Conservation (phyloP, 148 eudicot species). For the Camellia lanceoleosa region DNA sequence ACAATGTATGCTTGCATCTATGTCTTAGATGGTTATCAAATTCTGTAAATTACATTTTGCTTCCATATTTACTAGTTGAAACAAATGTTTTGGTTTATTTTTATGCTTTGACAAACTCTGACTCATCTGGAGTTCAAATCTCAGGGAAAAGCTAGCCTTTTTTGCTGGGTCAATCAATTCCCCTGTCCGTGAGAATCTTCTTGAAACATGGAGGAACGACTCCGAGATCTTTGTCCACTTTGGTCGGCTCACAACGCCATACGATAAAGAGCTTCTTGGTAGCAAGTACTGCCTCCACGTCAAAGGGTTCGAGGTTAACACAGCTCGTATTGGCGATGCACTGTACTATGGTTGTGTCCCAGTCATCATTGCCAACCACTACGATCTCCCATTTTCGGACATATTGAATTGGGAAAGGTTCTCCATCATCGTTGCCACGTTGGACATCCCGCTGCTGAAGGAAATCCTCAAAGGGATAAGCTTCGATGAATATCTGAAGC, state of each 20-base stretch:
- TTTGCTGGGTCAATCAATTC: constrained; percentile 82
- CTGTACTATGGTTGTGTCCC: constrained; percentile 86
- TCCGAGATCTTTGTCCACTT: constrained; percentile 51
- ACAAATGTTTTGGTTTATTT: background rate
- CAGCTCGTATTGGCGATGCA: constrained; percentile 79
- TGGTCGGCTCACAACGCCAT: constrained; percentile 56
- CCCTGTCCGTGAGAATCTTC: constrained; percentile 64
- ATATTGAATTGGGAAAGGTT: constrained; percentile 67
- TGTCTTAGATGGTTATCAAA: background rate
- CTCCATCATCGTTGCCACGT: constrained; percentile 43
- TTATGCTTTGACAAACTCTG: background rate
- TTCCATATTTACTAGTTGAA: no score
- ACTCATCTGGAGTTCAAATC: background rate
- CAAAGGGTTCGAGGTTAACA: constrained; percentile 85
- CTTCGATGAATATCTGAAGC: constrained; percentile 35
- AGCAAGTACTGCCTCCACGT: constrained; percentile 78
- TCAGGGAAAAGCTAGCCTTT: constrained; percentile 77
- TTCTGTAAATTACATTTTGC: background rate
- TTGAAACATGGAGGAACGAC: constrained; percentile 60
- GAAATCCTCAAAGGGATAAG: constrained; percentile 44
- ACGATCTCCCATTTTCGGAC: constrained; percentile 81
- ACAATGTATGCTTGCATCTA: background rate
- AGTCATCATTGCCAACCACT: constrained; percentile 70
- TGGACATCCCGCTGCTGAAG: constrained; percentile 68
- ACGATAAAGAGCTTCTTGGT: constrained; percentile 51